Evolutionary conservation across 2,329 filamentous ascomycete genomes (phyloP), one percentile per base, ranked within the genome.

Genomic region (Nemania serpens): DNA sequence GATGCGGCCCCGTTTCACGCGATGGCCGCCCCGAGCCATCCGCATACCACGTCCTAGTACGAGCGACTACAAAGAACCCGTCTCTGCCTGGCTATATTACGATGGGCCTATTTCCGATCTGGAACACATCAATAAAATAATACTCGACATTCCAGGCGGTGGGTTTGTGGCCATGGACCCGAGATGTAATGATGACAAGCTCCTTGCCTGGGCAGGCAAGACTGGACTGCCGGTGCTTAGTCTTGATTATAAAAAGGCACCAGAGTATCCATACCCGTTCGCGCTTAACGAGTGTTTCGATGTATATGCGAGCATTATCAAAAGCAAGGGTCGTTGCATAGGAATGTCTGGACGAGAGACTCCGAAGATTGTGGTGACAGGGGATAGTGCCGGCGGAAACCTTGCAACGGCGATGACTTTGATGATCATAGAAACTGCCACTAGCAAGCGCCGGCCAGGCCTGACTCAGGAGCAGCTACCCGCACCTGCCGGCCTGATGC

Each of bases 141-240:
- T 99, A 1, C 73, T 99, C 37, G 95, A 99, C 74, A 87, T 98
- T 3, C 95, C 95, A 0, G 95, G 95, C 1, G 95, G 95, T 34
- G 95, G 95, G 0, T 99, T 96, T 67, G 93, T 99, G 12, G 93
- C 95, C 17, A 99, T 99, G 95, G 88, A 91, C 60, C 95, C 95
- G n/a, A 82, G 95, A 48, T 91, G 89, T 69, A 93, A 96, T 69
- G 95, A 99, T 72, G 95, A 99, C 75, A 96, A 96, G 75, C 81
- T 99, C 17, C 86, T 97, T 68, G 88, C 91, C 1, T 99, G 95
- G 95, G 92, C 95, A 0, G 90, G 90, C 15, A 93, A 91, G 75
- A 91, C 91, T 0, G 91, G 93, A 0, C 75, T 97, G n/a, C 94
- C 95, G 0, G 84, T 99, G 5, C 77, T 99, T 58, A 97, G 94